Evolutionary conservation across 495 filamentous ascomycete species (phyloP).

Genomic region (Oleoguttula mirabilis): DNA sequence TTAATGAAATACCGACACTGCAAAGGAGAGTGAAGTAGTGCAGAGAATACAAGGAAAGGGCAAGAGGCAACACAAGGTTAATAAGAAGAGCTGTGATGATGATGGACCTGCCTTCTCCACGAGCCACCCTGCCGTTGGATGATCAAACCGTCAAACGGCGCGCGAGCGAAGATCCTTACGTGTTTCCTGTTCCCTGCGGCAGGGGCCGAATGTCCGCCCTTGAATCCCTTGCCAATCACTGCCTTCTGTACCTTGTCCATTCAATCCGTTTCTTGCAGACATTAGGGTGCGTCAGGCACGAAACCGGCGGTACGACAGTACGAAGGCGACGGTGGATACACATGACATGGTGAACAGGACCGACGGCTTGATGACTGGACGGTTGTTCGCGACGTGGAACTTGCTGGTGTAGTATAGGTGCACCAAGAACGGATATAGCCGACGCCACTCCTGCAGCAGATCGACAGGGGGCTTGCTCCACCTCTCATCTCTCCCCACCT

Average conservation of each 20-base stretch:
- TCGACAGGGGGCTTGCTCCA: no score
- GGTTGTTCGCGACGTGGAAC: no score
- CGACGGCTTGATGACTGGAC: no score
- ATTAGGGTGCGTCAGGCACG: neutral
- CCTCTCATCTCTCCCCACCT: no score
- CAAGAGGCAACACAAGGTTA: neutral
- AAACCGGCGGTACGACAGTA: neutral
- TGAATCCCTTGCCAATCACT: neutral
- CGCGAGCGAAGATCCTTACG: constrained; percentile 5
- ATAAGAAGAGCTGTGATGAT: neutral
- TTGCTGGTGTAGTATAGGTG: no score
- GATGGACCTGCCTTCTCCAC: neutral
- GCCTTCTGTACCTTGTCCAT: neutral
- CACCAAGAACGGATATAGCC: no score
- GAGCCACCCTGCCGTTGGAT: neutral
- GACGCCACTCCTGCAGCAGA: no score
- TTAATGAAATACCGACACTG: neutral
- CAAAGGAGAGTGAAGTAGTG: neutral
- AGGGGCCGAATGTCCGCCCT: neutral
- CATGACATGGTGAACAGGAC: no score
- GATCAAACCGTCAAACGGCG: no score
- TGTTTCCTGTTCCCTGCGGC: constrained; percentile 7
- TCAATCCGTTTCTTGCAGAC: neutral
- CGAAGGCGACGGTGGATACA: neutral
- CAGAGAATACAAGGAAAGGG: neutral